These are phyloP conservation scores for Eucalyptus brandiana DNA, from an alignment of 345 rosid genomes.

Conservation along the genomic window DNA sequence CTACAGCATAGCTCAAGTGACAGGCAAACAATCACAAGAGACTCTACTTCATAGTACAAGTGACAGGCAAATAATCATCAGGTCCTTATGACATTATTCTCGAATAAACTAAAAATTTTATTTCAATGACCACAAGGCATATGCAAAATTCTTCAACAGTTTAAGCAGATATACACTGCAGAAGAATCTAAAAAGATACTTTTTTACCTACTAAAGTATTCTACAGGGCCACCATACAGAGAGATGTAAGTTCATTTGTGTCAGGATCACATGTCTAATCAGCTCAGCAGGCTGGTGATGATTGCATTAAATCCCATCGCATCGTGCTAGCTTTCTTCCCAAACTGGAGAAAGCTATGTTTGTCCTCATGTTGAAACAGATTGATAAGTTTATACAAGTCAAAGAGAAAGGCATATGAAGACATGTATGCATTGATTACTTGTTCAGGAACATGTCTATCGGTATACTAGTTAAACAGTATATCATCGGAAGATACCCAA, in stretches of 20 bases:
- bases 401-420: background rate
- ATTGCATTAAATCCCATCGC: background rate
- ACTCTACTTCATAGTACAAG: background rate
- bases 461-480: background rate
- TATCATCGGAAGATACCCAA: background rate
- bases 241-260: background rate
- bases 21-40: background rate
- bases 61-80: background rate
- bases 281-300: background rate
- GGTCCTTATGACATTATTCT: background rate
- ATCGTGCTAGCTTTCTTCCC: background rate
- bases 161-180: background rate
- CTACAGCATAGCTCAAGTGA: background rate
- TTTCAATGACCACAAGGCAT: background rate
- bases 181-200: background rate
- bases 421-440: background rate
- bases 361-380: background rate
- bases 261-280: background rate
- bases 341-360: background rate
- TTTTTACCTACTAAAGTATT: background rate
- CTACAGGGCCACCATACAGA: background rate
- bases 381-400: background rate
- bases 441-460: background rate
- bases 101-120: background rate
- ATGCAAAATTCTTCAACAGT: background rate